Conservation (phyloP, 352 stramenopile genomes). For the Globisporangium apiculatum region DNA sequence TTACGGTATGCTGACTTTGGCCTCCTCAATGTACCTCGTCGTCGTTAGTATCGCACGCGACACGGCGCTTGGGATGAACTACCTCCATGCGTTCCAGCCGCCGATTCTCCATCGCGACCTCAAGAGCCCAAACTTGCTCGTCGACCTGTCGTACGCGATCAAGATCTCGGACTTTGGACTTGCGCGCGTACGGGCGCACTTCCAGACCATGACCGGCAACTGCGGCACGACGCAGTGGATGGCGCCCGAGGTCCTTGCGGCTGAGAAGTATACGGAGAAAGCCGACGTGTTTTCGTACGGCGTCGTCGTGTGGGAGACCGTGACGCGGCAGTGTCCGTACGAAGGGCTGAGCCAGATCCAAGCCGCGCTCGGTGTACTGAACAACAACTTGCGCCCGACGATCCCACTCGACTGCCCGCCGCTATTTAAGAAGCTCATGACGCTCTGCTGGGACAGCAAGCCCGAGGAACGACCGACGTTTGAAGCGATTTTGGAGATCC, state of each 20-base stretch:
- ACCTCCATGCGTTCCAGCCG: conserved; percentile 81
- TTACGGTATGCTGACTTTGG: too few species aligned
- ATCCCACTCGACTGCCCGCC: conserved; percentile 69
- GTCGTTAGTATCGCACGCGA: conserved; percentile 63
- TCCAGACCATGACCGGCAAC: conserved; percentile 87
- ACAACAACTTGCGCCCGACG: conserved; percentile 82
- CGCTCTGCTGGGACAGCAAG: conserved; percentile 67
- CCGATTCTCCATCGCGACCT: conserved; percentile 84
- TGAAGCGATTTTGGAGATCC: conserved; percentile 70
- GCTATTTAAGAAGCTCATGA: conserved; percentile 84
- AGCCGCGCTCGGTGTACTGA: conserved; percentile 77
- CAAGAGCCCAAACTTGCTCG: conserved; percentile 81
- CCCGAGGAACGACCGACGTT: conserved; percentile 78
- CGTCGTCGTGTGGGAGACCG: conserved; percentile 85
- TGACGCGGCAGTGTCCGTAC: conserved; percentile 88
- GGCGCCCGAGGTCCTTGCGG: conserved; percentile 74
- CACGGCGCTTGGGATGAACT: conserved; percentile 83
- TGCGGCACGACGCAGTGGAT: conserved; percentile 86
- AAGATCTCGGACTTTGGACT: conserved; percentile 90
- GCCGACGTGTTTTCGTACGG: conserved; percentile 85
- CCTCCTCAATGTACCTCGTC: too few species aligned
- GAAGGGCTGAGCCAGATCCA: conserved; percentile 89
- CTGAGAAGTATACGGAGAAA: conserved; percentile 86
- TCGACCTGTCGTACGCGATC: conserved; percentile 70
- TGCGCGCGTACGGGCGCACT: conserved; percentile 69